Percentiles rank a stretch among this genome's conserved stretches.
These are phyloP conservation scores for Talaromyces adpressus DNA, from an alignment of 495 filamentous ascomycete genomes.

Conservation along the genomic window DNA sequence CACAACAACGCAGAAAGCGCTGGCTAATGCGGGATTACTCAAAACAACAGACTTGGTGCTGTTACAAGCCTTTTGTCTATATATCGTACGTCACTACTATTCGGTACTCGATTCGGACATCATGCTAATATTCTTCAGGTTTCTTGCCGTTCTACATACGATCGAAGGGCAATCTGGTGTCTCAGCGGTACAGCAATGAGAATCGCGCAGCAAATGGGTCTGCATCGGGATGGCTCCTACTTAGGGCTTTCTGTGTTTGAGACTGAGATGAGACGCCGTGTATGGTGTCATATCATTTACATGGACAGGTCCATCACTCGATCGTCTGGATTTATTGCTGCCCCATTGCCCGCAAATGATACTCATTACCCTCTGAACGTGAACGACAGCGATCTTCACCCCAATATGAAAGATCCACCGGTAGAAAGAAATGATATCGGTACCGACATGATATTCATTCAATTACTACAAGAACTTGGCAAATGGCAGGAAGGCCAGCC, in stretches of 20 bases:
- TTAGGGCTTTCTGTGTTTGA: constrained; percentile 57
- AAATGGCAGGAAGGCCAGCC: constrained; percentile 3
- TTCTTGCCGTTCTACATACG: constrained; percentile 20
- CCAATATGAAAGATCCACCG: constrained; percentile 18
- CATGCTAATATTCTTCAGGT: not conserved
- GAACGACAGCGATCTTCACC: constrained; percentile 22
- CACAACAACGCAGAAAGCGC: constrained; percentile 19
- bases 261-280: constrained; percentile 54
- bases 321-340: constrained; percentile 45
- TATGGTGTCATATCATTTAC: constrained; percentile 63
- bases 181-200: constrained; percentile 12
- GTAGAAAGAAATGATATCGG: constrained; percentile 1
- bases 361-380: constrained; percentile 22
- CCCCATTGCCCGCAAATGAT: constrained; percentile 30
- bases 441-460: not conserved
- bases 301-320: constrained; percentile 56
- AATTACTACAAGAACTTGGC: not conserved
- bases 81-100: not conserved
- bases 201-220: constrained; percentile 14
- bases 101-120: not conserved
- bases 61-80: constrained; percentile 21
- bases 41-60: constrained; percentile 19
- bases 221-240: constrained; percentile 47
- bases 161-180: constrained; percentile 27
- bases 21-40: constrained; percentile 19